Conservation (phyloP, 331 rosid species). For the Malus hybrid region DNA sequence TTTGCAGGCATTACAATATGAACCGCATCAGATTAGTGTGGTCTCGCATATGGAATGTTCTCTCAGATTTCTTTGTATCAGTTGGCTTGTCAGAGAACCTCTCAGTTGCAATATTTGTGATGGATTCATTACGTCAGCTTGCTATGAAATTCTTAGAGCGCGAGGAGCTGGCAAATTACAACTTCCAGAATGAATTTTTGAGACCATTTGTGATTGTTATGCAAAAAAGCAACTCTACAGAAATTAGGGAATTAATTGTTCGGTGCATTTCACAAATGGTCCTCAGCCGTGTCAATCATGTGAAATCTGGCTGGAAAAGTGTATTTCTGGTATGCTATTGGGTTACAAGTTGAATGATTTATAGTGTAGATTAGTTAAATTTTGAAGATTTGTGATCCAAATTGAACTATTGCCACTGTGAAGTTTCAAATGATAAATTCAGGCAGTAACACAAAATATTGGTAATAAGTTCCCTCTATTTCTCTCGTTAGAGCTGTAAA, state of each 20-base stretch:
- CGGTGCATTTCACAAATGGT: slow-evolving; percentile 99
- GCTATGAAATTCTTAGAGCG: slow-evolving; percentile 99
- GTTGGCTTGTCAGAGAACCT: slow-evolving; percentile 96
- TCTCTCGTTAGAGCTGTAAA: background rate
- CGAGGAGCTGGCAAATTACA: slow-evolving; percentile 96
- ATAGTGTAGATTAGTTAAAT: background rate
- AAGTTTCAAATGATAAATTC: background rate
- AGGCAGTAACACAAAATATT: background rate
- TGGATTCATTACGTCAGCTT: slow-evolving; percentile 98
- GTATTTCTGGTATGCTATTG: slow-evolving; percentile 75
- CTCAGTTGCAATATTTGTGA: slow-evolving; percentile 97
- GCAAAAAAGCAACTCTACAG: slow-evolving; percentile 86
- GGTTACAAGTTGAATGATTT: background rate
- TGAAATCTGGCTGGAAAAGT: slow-evolving; percentile 99
- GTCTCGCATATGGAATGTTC: slow-evolving; percentile 99
- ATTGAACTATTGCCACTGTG: background rate
- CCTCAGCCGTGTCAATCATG: slow-evolving; percentile 93
- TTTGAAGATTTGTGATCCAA: background rate
- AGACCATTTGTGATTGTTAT: slow-evolving; percentile 96
- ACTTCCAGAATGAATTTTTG: slow-evolving; percentile 96
- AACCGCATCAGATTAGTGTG: slow-evolving; percentile 96
- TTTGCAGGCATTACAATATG: slow-evolving; percentile 99
- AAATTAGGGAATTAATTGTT: slow-evolving; percentile 90
- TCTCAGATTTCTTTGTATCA: slow-evolving; percentile 94
- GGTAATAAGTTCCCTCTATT: background rate